phyloP scores from a whole-genome alignment of 2,329 filamentous ascomycete species.

The Sporothrix protearum region DNA sequence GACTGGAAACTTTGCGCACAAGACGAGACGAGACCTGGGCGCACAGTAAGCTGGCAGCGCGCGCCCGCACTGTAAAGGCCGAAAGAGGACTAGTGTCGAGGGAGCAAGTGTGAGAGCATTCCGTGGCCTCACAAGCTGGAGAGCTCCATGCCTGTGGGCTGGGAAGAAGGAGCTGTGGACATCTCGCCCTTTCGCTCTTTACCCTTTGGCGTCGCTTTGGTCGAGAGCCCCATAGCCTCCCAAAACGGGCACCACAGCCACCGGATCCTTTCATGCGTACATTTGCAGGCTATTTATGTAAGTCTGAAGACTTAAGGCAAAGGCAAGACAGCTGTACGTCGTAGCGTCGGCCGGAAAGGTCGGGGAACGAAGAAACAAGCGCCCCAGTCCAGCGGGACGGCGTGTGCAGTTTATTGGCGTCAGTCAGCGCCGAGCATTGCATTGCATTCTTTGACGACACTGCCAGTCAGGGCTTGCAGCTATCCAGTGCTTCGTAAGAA shows the following conservation, averaged over 20 bases:
- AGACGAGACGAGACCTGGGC: background rate
- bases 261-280: too few species aligned
- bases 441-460: background rate
- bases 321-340: background rate
- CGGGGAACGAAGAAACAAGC: background rate
- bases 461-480: background rate
- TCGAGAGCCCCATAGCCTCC: background rate
- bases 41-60: background rate
- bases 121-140: background rate
- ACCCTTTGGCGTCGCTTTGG: background rate
- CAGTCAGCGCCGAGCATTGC: conserved; percentile 14
- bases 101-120: background rate
- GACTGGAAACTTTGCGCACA: background rate
- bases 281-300: too few species aligned
- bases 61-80: conserved; percentile 4
- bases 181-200: background rate
- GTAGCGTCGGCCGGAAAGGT: conserved; percentile 12
- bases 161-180: background rate
- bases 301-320: too few species aligned
- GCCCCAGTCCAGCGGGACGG: background rate
- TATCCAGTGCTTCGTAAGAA: too few species aligned
- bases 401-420: background rate
- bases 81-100: background rate
- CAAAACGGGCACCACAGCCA: background rate
- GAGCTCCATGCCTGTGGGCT: background rate